phyloP scores from a whole-genome alignment of 305 asterid genomes.

The Fraxinus nigra region DNA sequence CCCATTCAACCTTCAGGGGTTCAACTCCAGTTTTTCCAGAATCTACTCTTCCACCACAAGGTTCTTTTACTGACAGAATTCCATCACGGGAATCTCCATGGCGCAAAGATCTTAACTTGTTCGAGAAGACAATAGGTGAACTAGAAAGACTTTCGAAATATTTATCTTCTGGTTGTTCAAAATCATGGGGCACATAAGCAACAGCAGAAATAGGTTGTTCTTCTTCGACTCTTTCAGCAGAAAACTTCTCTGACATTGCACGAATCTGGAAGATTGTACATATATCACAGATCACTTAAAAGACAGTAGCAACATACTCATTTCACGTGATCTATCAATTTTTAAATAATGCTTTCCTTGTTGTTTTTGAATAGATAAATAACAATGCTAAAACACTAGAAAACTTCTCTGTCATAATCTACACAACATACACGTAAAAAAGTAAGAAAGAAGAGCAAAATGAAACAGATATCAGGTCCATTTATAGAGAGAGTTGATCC shows the following conservation, averaged over 20 bases:
- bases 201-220: constrained; percentile 25
- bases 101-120: constrained; percentile 24
- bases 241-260: constrained; percentile 31
- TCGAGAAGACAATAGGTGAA: constrained; percentile 41
- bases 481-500: not conserved
- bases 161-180: constrained; percentile 22
- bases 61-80: constrained; percentile 21
- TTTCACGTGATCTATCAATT: not conserved
- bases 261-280: constrained; percentile 31
- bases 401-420: not conserved
- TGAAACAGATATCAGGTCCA: not conserved
- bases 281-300: not conserved
- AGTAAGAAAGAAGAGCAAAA: not conserved
- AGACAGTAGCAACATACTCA: not conserved
- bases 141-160: constrained; percentile 23
- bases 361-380: not conserved
- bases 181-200: constrained; percentile 5
- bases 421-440: not conserved
- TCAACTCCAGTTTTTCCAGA: constrained; percentile 22
- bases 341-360: not conserved
- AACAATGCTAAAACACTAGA: not conserved
- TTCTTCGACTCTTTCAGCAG: constrained; percentile 18
- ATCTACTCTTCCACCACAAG: constrained; percentile 17
- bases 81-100: constrained; percentile 21
- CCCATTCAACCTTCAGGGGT: constrained; percentile 35